A percentile compares a stretch with the other conserved stretches of the same genome.
Conservation (phyloP, 2,329 filamentous ascomycete species). For the Coniochaeta ligniaria region DNA sequence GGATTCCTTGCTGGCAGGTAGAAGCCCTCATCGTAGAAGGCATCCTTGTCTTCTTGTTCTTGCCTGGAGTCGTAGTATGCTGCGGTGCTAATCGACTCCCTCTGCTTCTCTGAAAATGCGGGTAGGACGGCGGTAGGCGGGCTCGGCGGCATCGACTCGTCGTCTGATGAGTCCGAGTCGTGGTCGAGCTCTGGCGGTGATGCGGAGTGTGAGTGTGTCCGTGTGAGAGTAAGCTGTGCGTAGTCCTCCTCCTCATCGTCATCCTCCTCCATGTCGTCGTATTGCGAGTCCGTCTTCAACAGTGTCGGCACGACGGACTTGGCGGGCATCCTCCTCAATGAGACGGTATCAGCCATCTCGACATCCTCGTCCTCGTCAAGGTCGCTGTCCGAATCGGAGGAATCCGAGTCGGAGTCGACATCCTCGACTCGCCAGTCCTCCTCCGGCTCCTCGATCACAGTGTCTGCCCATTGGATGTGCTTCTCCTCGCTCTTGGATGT, state of each 20-base stretch:
- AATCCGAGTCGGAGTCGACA: slow-evolving; percentile 49
- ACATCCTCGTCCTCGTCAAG: slow-evolving; percentile 51
- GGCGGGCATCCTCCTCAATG: slow-evolving; percentile 39
- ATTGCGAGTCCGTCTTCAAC: slow-evolving; percentile 14
- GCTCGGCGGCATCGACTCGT: slow-evolving; percentile 67
- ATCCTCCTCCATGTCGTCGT: slow-evolving; percentile 39
- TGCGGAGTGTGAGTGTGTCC: slow-evolving; percentile 58
- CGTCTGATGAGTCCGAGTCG: slow-evolving; percentile 65
- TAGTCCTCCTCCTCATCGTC: slow-evolving; percentile 60
- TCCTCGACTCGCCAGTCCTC: slow-evolving; percentile 65
- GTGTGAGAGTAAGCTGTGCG: slow-evolving; percentile 58
- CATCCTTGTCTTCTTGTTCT: slow-evolving; percentile 30
- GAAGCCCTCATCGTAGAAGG: slow-evolving; percentile 45
- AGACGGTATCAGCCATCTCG: slow-evolving; percentile 43
- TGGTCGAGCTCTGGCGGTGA: slow-evolving; percentile 64
- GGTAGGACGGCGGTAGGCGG: slow-evolving; percentile 52
- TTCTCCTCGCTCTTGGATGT: slow-evolving; percentile 49
- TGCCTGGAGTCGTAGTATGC: slow-evolving; percentile 23
- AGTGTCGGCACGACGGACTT: slow-evolving; percentile 6
- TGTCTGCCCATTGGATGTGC: slow-evolving; percentile 84
- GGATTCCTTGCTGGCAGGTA: slow-evolving; percentile 46
- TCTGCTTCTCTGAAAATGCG: slow-evolving; percentile 51
- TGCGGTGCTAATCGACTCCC: slow-evolving; percentile 25
- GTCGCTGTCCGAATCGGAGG: slow-evolving; percentile 32
- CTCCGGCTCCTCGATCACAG: slow-evolving; percentile 64